Conservation (phyloP, 129 eudicot genomes). For the Centella asiatica region DNA sequence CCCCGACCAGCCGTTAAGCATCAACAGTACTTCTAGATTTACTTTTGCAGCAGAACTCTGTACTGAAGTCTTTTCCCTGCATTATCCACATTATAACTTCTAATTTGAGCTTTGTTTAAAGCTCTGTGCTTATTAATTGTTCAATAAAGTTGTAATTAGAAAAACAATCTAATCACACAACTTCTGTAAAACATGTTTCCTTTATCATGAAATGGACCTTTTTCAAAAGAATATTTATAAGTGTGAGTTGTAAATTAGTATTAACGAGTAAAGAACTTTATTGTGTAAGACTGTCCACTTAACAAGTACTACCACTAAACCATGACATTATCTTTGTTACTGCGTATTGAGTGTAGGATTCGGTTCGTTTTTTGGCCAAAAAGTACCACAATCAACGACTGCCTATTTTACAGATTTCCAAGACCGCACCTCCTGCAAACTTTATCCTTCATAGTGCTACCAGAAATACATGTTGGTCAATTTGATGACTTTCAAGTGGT, state of each 20-base stretch:
- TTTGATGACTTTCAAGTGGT: neutral
- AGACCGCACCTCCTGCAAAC: neutral
- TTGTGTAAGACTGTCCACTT: neutral
- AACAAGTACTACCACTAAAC: slow-evolving; percentile 1
- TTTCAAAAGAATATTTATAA: too few species aligned
- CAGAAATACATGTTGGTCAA: neutral
- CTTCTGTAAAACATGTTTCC: neutral
- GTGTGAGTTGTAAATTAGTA: too few species aligned
- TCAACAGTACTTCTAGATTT: too few species aligned
- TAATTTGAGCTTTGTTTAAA: neutral
- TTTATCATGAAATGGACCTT: neutral
- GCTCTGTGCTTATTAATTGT: neutral
- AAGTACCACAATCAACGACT: neutral
- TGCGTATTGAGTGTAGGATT: neutral
- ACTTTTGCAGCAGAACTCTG: too few species aligned
- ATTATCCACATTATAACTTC: too few species aligned
- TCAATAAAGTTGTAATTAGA: neutral
- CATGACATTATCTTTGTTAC: neutral
- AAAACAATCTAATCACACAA: neutral
- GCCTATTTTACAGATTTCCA: neutral
- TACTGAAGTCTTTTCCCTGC: too few species aligned
- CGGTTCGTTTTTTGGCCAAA: neutral
- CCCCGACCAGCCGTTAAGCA: too few species aligned
- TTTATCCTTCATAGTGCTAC: neutral
- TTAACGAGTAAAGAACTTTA: too few species aligned